Evolutionary conservation across 495 filamentous ascomycete species (phyloP), one percentile per base, ranked within the genome.

Genomic region (Rusavskia elegans): DNA sequence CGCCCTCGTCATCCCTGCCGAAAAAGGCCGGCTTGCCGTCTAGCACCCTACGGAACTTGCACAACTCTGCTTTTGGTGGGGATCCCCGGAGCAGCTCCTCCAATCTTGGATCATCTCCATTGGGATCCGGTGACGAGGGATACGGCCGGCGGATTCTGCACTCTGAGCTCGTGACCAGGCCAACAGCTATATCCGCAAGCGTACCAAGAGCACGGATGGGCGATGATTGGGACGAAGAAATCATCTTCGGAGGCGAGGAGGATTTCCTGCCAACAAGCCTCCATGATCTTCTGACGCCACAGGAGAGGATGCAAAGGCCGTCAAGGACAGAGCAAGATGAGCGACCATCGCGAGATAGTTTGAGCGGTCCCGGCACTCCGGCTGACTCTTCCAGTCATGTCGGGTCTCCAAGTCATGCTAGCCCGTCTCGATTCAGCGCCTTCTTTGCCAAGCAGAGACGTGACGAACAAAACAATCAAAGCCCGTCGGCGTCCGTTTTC

Each of bases 171-270:
- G 78, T 82, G 37, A 68, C 81, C 25, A 87, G 85, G 59, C 71
- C 81, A 23, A 80, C 83, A 53, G 74, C 87, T 63, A 76, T 95
- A 53, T 90, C 87, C 51, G 81, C 83, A 36, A 93, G 86, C 64
- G 75, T 92, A 49, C 80, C 87, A 53, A 63, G 82, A 58, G 66
- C 75, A 49, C 72, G 78, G 42, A 70, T 72, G 44, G 55, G 63
- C 56, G 85, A 80, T 56, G 78, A 89, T 53, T 87, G 85, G 81
- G 90, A 93, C 51, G 77, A 82, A 53, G 80, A 81, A 49, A 84
- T 86, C 57, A 79, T 85, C 48, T 94, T 94, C 62, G 75, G 85
- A 21, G 90, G 90, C 66, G 90, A 97, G 64, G 92, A 97, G 58
- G 90, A 97, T 58, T 87, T 88, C 57, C 68, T 98, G 8, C 92